These are phyloP conservation scores for Sporothrix mexicana DNA, from an alignment of 2,329 filamentous ascomycete genomes.

Conservation along the genomic window DNA sequence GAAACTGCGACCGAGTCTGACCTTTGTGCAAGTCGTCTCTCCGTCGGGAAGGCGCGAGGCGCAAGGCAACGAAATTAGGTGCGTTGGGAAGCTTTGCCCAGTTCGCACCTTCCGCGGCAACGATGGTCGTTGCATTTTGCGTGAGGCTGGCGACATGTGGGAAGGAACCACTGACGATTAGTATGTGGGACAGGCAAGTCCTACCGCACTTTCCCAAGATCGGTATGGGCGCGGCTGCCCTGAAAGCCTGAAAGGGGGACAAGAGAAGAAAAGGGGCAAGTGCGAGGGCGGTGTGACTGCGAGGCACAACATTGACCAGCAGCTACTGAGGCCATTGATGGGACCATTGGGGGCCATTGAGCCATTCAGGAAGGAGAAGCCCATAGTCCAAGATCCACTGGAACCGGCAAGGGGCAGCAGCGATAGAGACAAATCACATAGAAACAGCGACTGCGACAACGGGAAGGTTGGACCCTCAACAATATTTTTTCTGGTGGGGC, in stretches of 20 bases:
- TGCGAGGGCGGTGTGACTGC: constrained; percentile 32
- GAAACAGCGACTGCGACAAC: neutral
- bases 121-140: constrained; percentile 15
- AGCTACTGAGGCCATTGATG: neutral
- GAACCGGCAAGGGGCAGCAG: constrained; percentile 19
- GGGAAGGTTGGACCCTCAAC: constrained; percentile 30
- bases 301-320: neutral
- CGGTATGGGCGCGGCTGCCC: constrained; percentile 29
- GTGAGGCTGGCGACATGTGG: constrained; percentile 26
- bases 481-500: constrained; percentile 32
- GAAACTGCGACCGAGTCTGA: constrained; percentile 30
- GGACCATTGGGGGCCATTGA: constrained; percentile 5
- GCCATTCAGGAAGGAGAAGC: constrained; percentile 1
- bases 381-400: constrained; percentile 13
- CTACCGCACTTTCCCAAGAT: constrained; percentile 30
- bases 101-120: constrained; percentile 16
- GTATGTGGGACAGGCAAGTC: constrained; percentile 23
- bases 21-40: neutral
- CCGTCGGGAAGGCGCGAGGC: constrained; percentile 25
- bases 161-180: constrained; percentile 12
- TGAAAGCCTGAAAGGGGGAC: constrained; percentile 31
- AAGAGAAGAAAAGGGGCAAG: constrained; percentile 24
- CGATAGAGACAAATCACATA: neutral
- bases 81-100: constrained; percentile 18
- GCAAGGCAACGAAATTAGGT: constrained; percentile 19